A percentile compares a stretch with the other conserved stretches of the same genome.
These are phyloP conservation scores for Torulaspora delbrueckii DNA, from an alignment of 805 yeast species.

Conservation along the genomic window DNA sequence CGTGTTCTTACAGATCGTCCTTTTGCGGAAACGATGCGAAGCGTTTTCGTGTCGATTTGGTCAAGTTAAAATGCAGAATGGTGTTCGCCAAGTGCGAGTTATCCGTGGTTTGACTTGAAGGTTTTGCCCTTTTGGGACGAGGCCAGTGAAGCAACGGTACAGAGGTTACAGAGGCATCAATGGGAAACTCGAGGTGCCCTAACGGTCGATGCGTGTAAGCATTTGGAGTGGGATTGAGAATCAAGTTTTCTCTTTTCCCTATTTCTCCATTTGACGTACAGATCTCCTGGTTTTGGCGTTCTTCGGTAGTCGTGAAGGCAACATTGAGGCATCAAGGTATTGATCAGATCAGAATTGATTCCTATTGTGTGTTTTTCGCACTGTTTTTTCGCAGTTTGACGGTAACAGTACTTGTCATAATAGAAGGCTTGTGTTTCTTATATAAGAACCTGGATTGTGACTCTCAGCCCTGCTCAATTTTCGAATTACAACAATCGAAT, in stretches of 20 bases:
- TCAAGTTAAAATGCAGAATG: neutral
- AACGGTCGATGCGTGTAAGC: neutral
- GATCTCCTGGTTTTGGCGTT: conserved; percentile 5
- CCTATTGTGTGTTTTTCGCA: conserved; percentile 2
- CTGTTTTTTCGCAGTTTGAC: conserved; percentile 6
- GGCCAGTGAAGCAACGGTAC: neutral
- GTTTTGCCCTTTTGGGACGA: conserved; percentile 11
- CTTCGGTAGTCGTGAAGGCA: neutral
- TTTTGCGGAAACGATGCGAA: conserved; percentile 6
- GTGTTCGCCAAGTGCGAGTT: neutral
- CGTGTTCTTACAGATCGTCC: conserved; percentile 1
- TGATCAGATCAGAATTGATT: neutral
- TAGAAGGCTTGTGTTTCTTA: neutral
- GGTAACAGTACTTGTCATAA: neutral
- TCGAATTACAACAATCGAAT: neutral
- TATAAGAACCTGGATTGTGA: conserved; percentile 8
- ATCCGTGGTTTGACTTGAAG: conserved; percentile 3
- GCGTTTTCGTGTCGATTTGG: conserved; percentile 7
- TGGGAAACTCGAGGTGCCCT: neutral
- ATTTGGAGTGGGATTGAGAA: neutral
- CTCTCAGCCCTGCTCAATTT: neutral
- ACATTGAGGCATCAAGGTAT: neutral
- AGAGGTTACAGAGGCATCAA: neutral
- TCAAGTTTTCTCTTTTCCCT: neutral
- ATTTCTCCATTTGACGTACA: conserved; percentile 3